Conservation (phyloP, 257 asterid genomes). For the Solanum bulbocastanum region DNA sequence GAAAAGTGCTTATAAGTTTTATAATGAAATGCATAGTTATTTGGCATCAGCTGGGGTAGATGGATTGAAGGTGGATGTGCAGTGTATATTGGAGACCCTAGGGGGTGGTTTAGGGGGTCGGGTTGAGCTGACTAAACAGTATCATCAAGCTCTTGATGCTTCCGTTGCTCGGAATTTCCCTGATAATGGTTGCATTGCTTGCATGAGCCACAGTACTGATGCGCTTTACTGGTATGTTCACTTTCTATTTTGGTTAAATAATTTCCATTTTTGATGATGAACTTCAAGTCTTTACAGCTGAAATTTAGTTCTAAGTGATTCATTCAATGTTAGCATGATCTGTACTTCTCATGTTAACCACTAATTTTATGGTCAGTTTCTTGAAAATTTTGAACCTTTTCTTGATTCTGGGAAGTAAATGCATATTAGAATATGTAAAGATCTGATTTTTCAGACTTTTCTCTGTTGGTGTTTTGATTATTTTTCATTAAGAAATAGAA, state of each 20-base stretch:
- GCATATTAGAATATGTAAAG: neutral
- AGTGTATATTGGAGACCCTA: constrained; percentile 75
- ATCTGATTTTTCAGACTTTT: neutral
- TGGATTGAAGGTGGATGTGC: constrained; percentile 84
- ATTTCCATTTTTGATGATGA: neutral
- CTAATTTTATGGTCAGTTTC: neutral
- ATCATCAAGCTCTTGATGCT: constrained; percentile 89
- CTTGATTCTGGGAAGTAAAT: neutral
- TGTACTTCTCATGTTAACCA: neutral
- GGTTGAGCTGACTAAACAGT: constrained; percentile 68
- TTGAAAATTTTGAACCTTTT: neutral
- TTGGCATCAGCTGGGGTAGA: constrained; percentile 67
- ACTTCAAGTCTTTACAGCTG: neutral
- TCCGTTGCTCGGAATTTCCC: constrained; percentile 60
- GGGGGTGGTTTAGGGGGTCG: constrained; percentile 83
- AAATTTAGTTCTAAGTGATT: neutral
- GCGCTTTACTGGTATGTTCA: constrained; percentile 63
- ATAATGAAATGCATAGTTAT: constrained; percentile 73
- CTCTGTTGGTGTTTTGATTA: neutral
- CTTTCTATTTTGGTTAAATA: neutral
- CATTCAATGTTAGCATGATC: neutral
- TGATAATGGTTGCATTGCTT: constrained; percentile 83
- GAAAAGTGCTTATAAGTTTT: constrained; percentile 57
- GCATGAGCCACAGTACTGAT: constrained; percentile 90
- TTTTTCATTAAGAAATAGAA: neutral